Base-by-base conservation (phyloP, 108 stramenopile species). In the Nannochloropsis gaditana region DNA sequence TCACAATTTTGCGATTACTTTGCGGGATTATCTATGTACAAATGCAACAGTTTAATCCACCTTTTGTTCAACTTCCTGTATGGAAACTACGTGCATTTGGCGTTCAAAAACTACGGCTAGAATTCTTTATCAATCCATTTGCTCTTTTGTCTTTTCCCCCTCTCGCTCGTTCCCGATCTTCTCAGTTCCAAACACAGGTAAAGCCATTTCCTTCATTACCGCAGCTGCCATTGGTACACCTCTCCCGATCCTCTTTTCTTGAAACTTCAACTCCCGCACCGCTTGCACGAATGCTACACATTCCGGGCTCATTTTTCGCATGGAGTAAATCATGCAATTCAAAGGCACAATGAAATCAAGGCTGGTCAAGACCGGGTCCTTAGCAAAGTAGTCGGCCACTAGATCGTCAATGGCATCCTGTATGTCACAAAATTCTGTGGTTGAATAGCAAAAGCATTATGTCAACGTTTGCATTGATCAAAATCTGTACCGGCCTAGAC, bases 241-340 rank as follows among this genome's bases (percentile, higher is more conserved):
- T 73, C n/a, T 73, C 59, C 59, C 59, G n/a, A 73, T 73, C 8
- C n/a, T 73, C 6, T n/a, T n/a, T n/a, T 73, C 59, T 2, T n/a
- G 59, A n/a, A 73, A n/a, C 59, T n/a, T 73, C 8, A 73, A 6
- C 59, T 73, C 59, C n/a, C 59, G 59, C 59, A 73, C 59, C 19
- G 59, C 59, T n/a, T 73, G 59, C 59, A 73, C 59, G 59, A 73
- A 73, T 73, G 15, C n/a, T n/a, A 73, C 59, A n/a, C 59, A 73
- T 73, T 73, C 59, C 59, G 59, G 15, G 6, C 19, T n/a, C 59
- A 73, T 73, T 73, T 73, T 73, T n/a, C 59, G 59, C 15, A 2
- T 73, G 4, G 59, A 73, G 59, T 73, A 73, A 73, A 73, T 73
- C 59, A 73, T 73, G 59, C 59, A 1, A n/a, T 73, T 73, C 59